Percentiles rank a stretch among this genome's conserved stretches.
These are phyloP conservation scores for Wakefieldia striispora DNA, from an alignment of 768 basidiomycete genomes.

Conservation along the genomic window DNA sequence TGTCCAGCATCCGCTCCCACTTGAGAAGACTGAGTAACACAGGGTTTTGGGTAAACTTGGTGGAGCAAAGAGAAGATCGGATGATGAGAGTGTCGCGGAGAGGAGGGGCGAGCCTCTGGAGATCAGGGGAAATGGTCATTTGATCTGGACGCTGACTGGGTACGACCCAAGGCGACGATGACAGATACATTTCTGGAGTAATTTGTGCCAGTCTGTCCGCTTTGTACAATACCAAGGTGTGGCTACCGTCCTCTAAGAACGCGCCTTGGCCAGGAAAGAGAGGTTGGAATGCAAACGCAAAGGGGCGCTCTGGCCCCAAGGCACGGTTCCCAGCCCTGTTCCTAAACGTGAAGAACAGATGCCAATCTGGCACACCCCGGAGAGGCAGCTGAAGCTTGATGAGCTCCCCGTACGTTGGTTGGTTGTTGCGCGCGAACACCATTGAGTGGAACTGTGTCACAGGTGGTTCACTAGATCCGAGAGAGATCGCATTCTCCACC, in stretches of 20 bases:
- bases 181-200: conserved; percentile 68
- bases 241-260: conserved; percentile 88
- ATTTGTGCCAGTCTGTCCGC: conserved; percentile 69
- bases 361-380: conserved; percentile 71
- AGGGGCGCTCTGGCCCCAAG: conserved; percentile 63
- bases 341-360: conserved; percentile 92
- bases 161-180: conserved; percentile 58
- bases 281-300: conserved; percentile 91
- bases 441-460: conserved; percentile 85
- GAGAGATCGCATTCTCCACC: conserved; percentile 71
- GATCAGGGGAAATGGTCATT: conserved; percentile 52
- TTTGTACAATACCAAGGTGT: conserved; percentile 79
- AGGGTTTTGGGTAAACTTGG: conserved; percentile 86
- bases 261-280: conserved; percentile 73
- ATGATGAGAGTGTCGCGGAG: conserved; percentile 77
- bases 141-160: conserved; percentile 61
- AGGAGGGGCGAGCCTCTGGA: conserved; percentile 64
- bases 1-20: conserved; percentile 72
- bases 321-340: conserved; percentile 60
- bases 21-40: conserved; percentile 76
- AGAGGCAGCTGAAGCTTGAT: conserved; percentile 81
- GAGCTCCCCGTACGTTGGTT: conserved; percentile 91
- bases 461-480: conserved; percentile 82
- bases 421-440: conserved; percentile 84
- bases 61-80: conserved; percentile 90